Evolutionary conservation across 768 basidiomycete species (phyloP).

Genomic region (Mycena rebaudengoi): DNA sequence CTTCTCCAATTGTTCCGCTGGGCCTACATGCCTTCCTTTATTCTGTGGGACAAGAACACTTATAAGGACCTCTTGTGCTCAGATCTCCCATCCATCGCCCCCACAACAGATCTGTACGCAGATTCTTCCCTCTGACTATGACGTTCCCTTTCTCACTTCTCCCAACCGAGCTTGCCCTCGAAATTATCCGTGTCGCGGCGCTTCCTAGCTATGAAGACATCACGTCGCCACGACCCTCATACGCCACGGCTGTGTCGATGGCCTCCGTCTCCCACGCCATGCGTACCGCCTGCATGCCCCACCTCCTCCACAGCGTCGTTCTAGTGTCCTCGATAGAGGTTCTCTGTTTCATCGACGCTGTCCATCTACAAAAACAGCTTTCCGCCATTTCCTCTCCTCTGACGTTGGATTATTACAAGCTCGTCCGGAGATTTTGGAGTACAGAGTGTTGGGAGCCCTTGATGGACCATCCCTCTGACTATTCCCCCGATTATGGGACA

Average conservation of each 20-base stretch:
- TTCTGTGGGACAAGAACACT: not conserved
- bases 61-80: not conserved
- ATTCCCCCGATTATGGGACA: slow-evolving; percentile 27
- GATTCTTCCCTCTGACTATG: not conserved
- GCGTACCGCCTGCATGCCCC: slow-evolving; percentile 45
- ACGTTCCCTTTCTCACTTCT: slow-evolving; percentile 33
- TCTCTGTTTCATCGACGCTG: slow-evolving; percentile 40
- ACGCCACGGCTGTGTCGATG: slow-evolving; percentile 39
- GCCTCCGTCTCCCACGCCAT: slow-evolving; percentile 44
- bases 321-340: slow-evolving; percentile 38
- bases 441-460: slow-evolving; percentile 39
- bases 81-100: not conserved
- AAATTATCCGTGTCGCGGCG: slow-evolving; percentile 43
- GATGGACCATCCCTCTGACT: slow-evolving; percentile 23
- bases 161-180: slow-evolving; percentile 45
- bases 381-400: slow-evolving; percentile 28
- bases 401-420: slow-evolving; percentile 38
- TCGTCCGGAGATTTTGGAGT: slow-evolving; percentile 46
- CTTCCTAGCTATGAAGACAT: slow-evolving; percentile 28
- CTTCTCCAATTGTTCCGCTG: slow-evolving; percentile 8
- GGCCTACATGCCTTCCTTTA: slow-evolving; percentile 10
- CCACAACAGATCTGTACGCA: no score
- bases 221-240: slow-evolving; percentile 20
- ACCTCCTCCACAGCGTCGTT: slow-evolving; percentile 49
- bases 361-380: slow-evolving; percentile 38